These are phyloP conservation scores for Backusella mclennaniae DNA, from an alignment of 192 early-diverging fungal species.

Conservation along the genomic window DNA sequence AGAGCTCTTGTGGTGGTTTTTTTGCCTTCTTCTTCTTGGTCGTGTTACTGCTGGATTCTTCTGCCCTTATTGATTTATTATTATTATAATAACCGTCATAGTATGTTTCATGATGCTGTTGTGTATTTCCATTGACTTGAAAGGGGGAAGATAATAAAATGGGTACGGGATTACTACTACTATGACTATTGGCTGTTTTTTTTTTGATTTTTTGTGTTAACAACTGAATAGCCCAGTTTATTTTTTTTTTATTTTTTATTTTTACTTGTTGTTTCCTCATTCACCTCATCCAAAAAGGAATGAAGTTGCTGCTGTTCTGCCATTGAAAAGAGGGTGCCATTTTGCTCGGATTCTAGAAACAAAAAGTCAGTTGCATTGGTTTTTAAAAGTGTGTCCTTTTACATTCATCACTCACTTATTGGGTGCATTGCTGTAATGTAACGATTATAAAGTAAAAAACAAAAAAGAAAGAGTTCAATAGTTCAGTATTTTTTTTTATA, in stretches of 20 bases:
- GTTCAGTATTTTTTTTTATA: background rate
- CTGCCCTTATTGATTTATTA: background rate
- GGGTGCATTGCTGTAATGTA: background rate
- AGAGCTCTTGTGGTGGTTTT: constrained; percentile 58
- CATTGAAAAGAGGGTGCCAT: background rate
- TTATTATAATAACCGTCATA: background rate
- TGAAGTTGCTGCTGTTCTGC: constrained; percentile 18
- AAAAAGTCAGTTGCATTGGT: background rate
- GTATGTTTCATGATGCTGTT: background rate
- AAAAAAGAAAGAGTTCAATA: background rate
- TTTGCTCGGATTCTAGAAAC: background rate
- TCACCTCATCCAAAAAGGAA: constrained; percentile 9
- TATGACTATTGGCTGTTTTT: background rate
- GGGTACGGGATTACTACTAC: background rate
- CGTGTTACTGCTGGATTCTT: background rate
- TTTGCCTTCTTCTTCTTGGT: background rate
- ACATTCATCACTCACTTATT: background rate
- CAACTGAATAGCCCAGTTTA: background rate
- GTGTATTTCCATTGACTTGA: background rate
- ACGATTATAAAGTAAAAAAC: background rate
- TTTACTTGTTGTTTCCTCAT: constrained; percentile 6
- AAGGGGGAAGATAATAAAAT: constrained; percentile 2
- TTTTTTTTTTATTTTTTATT: background rate
- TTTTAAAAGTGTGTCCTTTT: background rate
- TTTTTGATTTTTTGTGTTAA: background rate